These are phyloP conservation scores for Proliferodiscus dingleyae DNA, from an alignment of 2,329 filamentous ascomycete species.

Conservation along the genomic window DNA sequence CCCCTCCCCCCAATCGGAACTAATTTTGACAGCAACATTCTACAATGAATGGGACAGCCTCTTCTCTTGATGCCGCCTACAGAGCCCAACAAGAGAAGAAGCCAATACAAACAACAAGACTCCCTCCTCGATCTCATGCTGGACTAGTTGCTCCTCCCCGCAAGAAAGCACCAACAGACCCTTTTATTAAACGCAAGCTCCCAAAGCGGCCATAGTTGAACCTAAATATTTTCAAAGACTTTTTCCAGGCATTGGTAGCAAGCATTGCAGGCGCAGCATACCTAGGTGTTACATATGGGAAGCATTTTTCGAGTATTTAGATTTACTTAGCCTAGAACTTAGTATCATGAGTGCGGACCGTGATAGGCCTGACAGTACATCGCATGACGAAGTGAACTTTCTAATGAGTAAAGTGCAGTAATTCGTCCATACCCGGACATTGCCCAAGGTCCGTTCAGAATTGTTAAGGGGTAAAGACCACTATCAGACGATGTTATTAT, in stretches of 20 bases:
- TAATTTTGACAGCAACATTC: background rate
- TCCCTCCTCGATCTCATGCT: constrained; percentile 15
- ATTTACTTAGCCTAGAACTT: too few relatives aligned
- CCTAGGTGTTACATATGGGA: too few relatives aligned
- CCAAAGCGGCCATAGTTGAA: constrained; percentile 9
- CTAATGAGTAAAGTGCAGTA: too few relatives aligned
- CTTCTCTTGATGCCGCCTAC: constrained; percentile 19
- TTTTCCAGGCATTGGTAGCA: background rate
- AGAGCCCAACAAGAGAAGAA: constrained; percentile 21
- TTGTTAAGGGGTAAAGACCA: too few relatives aligned
- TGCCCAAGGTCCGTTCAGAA: too few relatives aligned
- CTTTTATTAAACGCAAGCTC: constrained; percentile 25
- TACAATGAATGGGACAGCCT: background rate
- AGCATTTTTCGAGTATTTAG: too few relatives aligned
- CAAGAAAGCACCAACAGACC: constrained; percentile 21
- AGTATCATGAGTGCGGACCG: too few relatives aligned
- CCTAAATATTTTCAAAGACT: background rate
- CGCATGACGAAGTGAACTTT: too few relatives aligned
- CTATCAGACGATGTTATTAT: too few relatives aligned
- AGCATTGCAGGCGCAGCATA: too few relatives aligned
- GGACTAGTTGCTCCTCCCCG: constrained; percentile 18
- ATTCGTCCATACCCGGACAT: too few relatives aligned
- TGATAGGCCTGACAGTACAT: too few relatives aligned
- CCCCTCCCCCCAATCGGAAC: background rate
- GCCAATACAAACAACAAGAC: constrained; percentile 5